Evolutionary conservation across 208 protist genomes (phyloP), one percentile per base, ranked within the genome.

Genomic region (Leishmania mexicana): DNA sequence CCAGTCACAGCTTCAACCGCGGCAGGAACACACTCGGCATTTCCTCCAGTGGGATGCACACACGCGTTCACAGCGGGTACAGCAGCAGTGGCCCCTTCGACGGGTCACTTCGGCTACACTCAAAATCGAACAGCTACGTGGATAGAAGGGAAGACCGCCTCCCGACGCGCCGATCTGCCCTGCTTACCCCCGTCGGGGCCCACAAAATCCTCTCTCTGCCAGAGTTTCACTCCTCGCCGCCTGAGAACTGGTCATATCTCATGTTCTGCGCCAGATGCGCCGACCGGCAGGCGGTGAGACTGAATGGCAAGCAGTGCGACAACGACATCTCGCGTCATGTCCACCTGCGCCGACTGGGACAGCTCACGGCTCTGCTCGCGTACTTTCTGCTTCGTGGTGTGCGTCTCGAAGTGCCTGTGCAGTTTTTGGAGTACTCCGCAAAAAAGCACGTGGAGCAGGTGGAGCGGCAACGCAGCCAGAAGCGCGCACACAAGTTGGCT

Each of bases 161-260:
- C 53, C 35, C 11, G 24, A 1, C 15, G 35, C 2, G 64, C 11
- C 42, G 3, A 35, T 17, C 62, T 10, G 35, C 40, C 15, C n/a
- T 78, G 62, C 76, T 81, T 28, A 75, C 24, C 40, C 53, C 78
- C 10, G 45, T 71, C 2, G 65, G 72, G 2, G 75, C 49, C 40
- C 72, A 76, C 40, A 42, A 21, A 35, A 24, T 73, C 5, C 83
- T 91, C 17, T 87, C 88, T 7, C 68, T 81, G 3, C 85, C 85
- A 8, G 17, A 65, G 24, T 92, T 86, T 65, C 47, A 86, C 67
- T 51, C 81, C 24, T 79, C 57, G 4, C 82, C 83, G 19, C 74
- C 83, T 5, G 86, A 88, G 3, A 85, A 87, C 53, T 93, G 90
- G 88, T 90, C 86, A 53, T 91, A 89, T 78, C 78, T 92, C 1